Evolutionary conservation across 2,329 filamentous ascomycete genomes (phyloP).

Genomic region (Dendryphion nanum): DNA sequence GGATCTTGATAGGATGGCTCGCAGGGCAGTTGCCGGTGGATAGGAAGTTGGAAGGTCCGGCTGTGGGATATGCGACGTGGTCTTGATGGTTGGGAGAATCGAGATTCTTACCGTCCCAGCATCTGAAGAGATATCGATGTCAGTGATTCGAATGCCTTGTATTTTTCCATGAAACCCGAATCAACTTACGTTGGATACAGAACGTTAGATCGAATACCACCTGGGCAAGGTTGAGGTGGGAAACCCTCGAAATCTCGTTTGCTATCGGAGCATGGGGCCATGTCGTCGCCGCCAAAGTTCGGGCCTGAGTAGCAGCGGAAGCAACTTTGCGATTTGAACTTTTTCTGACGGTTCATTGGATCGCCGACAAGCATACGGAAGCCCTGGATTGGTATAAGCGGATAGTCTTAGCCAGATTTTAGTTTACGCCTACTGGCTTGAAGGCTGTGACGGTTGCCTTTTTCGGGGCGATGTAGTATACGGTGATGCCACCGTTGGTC

Average conservation of each 20-base stretch:
- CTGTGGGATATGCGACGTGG: conserved; percentile 47
- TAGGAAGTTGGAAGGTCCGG: conserved; percentile 21
- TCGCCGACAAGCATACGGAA: conserved; percentile 50
- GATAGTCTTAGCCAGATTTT: neutral
- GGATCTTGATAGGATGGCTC: conserved; percentile 46
- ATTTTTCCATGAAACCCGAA: neutral
- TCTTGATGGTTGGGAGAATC: conserved; percentile 56
- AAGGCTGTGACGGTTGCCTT: conserved; percentile 9
- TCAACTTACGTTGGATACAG: conserved; percentile 23
- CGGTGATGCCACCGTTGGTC: conserved; percentile 7
- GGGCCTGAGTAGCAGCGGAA: conserved; percentile 47
- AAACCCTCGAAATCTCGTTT: conserved; percentile 19
- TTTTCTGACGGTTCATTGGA: conserved; percentile 19
- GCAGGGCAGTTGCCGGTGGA: conserved; percentile 41
- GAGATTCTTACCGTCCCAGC: conserved; percentile 50
- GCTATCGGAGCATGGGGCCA: conserved; percentile 28
- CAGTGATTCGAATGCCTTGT: too few species aligned
- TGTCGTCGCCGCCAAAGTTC: conserved; percentile 46
- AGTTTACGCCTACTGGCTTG: conserved; percentile 6
- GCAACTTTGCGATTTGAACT: conserved; percentile 38
- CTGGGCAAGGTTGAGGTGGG: conserved; percentile 20
- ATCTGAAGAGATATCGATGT: conserved; percentile 24
- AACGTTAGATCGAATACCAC: conserved; percentile 30
- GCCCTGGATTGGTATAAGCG: conserved; percentile 25
- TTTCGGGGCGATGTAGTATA: conserved; percentile 9